Evolutionary conservation across 192 early-diverging fungal species (phyloP).

Genomic region (Entomortierella beljakovae): DNA sequence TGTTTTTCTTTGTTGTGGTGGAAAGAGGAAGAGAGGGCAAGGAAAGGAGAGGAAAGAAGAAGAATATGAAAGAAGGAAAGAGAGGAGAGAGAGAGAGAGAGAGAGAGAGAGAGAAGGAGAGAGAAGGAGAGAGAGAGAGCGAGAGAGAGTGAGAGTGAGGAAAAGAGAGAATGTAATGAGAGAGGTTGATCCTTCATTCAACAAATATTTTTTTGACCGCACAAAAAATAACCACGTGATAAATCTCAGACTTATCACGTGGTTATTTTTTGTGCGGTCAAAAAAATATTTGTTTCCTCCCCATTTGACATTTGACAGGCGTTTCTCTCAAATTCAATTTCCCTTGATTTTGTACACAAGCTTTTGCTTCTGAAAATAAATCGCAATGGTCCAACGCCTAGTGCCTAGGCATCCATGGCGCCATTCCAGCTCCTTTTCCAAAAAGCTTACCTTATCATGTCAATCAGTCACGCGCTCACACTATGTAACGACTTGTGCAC

Average conservation of each 20-base stretch:
- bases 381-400: conserved; percentile 36
- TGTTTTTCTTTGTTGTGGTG: not conserved
- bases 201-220: no score
- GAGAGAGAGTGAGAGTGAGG: no score
- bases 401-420: conserved; percentile 41
- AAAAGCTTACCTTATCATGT: not conserved
- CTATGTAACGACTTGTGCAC: not conserved
- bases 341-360: no score
- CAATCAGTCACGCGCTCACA: conserved; percentile 8
- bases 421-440: not conserved
- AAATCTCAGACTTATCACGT: no score
- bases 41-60: not conserved
- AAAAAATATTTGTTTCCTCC: no score
- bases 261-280: no score
- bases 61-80: not conserved
- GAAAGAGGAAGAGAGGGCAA: not conserved
- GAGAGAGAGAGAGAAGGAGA: not conserved
- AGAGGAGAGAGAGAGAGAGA: conserved; percentile 4
- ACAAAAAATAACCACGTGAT: no score
- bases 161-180: no score
- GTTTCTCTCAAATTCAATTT: no score
- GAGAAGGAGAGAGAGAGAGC: no score
- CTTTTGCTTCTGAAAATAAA: not conserved
- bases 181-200: no score
- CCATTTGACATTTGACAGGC: no score